Percentiles rank a stretch among this genome's conserved stretches.
These are phyloP conservation scores for Neohortaea acidophila DNA, from an alignment of 495 filamentous ascomycete species.

Conservation along the genomic window DNA sequence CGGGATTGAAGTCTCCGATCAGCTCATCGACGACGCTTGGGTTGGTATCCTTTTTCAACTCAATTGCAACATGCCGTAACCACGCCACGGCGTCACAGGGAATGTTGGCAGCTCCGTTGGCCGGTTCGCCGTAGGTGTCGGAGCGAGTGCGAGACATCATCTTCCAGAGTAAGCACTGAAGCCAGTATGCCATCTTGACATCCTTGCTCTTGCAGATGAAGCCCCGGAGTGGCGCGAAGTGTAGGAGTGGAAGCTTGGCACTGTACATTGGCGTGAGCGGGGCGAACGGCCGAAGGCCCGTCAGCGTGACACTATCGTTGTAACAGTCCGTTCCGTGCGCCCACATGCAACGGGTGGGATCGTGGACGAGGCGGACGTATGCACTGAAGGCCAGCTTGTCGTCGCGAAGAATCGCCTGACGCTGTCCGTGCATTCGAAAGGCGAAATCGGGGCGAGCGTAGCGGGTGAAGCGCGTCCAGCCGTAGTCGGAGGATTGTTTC, in stretches of 20 bases:
- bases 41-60: conserved; percentile 2
- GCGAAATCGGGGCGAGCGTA: conserved; percentile 47
- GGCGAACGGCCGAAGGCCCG: conserved; percentile 34
- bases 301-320: conserved; percentile 37
- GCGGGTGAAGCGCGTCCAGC: conserved; percentile 47
- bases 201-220: conserved; percentile 33
- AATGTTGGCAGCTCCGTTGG: not conserved
- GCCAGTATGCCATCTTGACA: conserved; percentile 2
- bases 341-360: conserved; percentile 49
- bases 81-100: conserved; percentile 6
- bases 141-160: conserved; percentile 9
- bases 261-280: conserved; percentile 1
- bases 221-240: conserved; percentile 42
- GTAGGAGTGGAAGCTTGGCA: conserved; percentile 38
- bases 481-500: conserved; percentile 45
- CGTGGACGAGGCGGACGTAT: conserved; percentile 48
- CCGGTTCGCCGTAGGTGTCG: not conserved
- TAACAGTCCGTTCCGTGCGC: conserved; percentile 33
- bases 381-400: conserved; percentile 50
- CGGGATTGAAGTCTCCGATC: conserved; percentile 7
- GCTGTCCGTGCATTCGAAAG: conserved; percentile 40
- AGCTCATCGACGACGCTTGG: not conserved
- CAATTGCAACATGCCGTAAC: not conserved
- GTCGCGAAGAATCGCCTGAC: conserved; percentile 45
- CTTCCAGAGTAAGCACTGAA: conserved; percentile 15